Percentiles rank a stretch among this genome's conserved stretches.
phyloP scores from a whole-genome alignment of 176 grass and related monocot species.

The Sorghum bicolor region DNA sequence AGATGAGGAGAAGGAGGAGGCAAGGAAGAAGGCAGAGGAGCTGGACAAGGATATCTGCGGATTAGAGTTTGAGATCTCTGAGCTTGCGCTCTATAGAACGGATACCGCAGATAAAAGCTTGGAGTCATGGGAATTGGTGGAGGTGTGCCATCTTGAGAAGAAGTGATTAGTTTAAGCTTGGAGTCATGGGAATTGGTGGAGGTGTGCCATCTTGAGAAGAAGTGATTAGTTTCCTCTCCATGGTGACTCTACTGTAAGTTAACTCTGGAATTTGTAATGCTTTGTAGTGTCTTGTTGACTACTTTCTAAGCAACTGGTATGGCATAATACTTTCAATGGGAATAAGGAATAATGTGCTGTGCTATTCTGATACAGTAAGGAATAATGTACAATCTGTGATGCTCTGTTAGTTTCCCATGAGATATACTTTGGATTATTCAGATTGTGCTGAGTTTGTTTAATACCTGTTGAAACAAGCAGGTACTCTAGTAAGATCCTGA shows the following conservation, averaged over 20 bases:
- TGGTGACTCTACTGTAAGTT: constrained; percentile 24
- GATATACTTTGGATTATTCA: neutral
- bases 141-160: constrained; percentile 55
- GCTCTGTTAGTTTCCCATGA: neutral
- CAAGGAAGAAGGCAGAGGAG: constrained; percentile 70
- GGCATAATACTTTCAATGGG: neutral
- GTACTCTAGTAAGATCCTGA: neutral
- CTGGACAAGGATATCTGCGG: constrained; percentile 62
- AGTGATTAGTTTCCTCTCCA: constrained; percentile 33
- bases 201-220: constrained; percentile 52
- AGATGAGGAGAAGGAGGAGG: constrained; percentile 77
- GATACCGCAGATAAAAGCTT: constrained; percentile 87
- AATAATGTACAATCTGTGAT: constrained; percentile 3
- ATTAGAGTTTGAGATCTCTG: constrained; percentile 64
- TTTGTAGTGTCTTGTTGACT: neutral
- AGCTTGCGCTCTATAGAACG: constrained; percentile 70
- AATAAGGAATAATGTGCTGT: constrained; percentile 7
- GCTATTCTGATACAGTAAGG: neutral
- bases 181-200: constrained; percentile 89
- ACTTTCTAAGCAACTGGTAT: neutral
- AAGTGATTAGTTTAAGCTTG: constrained; percentile 84
- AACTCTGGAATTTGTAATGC: constrained; percentile 9
- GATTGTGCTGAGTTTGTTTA: constrained; percentile 5
- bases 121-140: constrained; percentile 87
- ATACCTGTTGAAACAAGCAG: constrained; percentile 5